phyloP scores from a whole-genome alignment of 75 land plant species.

The Selaginella tamariscina region DNA sequence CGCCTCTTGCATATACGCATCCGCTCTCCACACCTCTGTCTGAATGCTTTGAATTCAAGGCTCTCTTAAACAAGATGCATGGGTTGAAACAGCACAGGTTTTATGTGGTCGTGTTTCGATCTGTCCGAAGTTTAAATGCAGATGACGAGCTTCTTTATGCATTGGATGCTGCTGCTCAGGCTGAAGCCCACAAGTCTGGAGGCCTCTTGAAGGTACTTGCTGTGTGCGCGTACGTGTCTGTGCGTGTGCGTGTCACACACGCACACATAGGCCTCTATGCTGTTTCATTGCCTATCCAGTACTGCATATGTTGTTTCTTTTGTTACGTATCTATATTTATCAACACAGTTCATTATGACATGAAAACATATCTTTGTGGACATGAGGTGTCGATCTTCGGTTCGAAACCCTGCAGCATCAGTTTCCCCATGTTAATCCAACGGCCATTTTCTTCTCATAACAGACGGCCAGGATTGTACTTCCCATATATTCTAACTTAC shows the following conservation, averaged over 20 bases:
- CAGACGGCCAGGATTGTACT: no score
- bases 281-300: background rate
- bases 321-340: background rate
- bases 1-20: constrained; percentile 7
- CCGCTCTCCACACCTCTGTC: constrained; percentile 23
- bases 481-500: background rate
- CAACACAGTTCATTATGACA: background rate
- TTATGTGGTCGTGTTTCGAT: constrained; percentile 24
- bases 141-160: constrained; percentile 16
- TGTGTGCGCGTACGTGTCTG: background rate
- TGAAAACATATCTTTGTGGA: background rate
- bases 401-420: no score
- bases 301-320: background rate
- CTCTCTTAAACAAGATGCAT: background rate
- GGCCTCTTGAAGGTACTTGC: constrained; percentile 19
- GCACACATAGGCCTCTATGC: background rate
- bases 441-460: no score
- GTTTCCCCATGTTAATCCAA: background rate
- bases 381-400: background rate
- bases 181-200: constrained; percentile 19
- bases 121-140: constrained; percentile 14
- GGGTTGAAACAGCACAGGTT: background rate
- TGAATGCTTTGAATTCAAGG: constrained; percentile 18
- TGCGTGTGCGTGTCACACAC: background rate
- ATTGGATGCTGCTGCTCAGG: constrained; percentile 20